Evolutionary conservation across 2,329 filamentous ascomycete genomes (phyloP), one percentile per base, ranked within the genome.

Genomic region (Lecanosticta acicola): DNA sequence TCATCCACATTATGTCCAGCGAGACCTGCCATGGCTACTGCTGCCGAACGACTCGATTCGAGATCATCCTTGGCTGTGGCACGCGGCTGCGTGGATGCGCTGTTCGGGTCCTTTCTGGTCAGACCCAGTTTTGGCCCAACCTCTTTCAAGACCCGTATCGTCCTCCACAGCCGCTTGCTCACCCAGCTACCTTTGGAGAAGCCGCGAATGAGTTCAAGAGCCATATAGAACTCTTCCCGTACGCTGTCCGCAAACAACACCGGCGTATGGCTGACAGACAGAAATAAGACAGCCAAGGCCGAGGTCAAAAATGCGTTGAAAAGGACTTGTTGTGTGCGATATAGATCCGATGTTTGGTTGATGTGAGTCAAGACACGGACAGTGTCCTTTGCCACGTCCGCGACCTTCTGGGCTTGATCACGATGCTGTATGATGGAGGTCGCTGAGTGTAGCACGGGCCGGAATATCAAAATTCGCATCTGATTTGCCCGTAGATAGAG

Each of bases 401-500:
- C 83, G 0, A 80, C 84, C 0, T 78, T 85, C 58, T 87, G 81
- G 2, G 89, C 89, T 51, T 87, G 82, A 3, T 72, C 68, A 41
- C 83, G 76, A 61, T 94, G 84, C 46, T 84, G 79, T 68, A 85
- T 80, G 58, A 96, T 96, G 58, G 83, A 90, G 10, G 81, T 85
- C 3, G 87, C 81, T 14, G 85, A 91, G 65, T 95, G 87, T 7
- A 97, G 71, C 2, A 95, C 83, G 0, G 89, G 89, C 0, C 88
- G 86, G 65, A 94, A 90, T 20, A 96, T 85, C 63, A 88, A 81
- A 47, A 90, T 93, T 3, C 90, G 84, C 69, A 94, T 87, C 70
- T 94, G 89, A 59, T 95, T 96, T 34, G 88, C 80, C 32, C 90
- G 81, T 13, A 96, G 72, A 62, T 94, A 93, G 14, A 93, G 83